Base-by-base conservation (phyloP, 768 basidiomycete genomes). In the Boletus vermiculosoides region DNA sequence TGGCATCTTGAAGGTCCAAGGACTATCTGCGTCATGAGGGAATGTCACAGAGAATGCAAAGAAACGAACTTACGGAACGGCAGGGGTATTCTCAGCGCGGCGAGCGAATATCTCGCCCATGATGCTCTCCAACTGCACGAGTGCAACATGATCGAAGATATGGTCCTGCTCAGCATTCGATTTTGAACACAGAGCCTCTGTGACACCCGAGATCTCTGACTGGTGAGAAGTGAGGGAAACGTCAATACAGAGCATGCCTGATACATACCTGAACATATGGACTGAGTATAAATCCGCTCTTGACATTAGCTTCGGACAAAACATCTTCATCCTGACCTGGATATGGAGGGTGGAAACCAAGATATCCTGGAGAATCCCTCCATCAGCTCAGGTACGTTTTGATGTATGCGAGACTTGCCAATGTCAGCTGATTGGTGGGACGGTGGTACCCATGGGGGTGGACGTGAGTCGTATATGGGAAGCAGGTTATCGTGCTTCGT, bases 71-170 rank as follows among this genome's bases (percentile, higher is more conserved):
- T 68, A 92, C 92, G 88, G 86, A 45, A 93, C 74, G 5, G 77
- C 54, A 20, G 86, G 79, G 12, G 81, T 69, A 52, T 71, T 77
- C 51, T 88, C 85, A 10, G 79, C 76, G 47, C 84, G 80, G 36
- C 87, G 83, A 47, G 76, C 67, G 56, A 92, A 88, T 49, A 93
- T 83, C 61, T 89, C 87, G 51, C 84, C 81, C 84, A 92, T 88
- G 30, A 94, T 75, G 50, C 83, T 81, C 63, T 92, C 89, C 37
- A 93, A 74, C 48, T 84, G 84, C 3, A 70, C 65, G 4, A 91
- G 71, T 5, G 82, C 78, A 59, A 77, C 77, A 30, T 77, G 75
- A 42, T 82, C 77, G 44, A 80, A 77, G 36, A 88, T 67, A 25
- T 74, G 77, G 47, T 77, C 78, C 54, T 79, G 80, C 13, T 62